phyloP scores from a whole-genome alignment of 2,329 filamentous ascomycete genomes.

The Calonectria crousiana region DNA sequence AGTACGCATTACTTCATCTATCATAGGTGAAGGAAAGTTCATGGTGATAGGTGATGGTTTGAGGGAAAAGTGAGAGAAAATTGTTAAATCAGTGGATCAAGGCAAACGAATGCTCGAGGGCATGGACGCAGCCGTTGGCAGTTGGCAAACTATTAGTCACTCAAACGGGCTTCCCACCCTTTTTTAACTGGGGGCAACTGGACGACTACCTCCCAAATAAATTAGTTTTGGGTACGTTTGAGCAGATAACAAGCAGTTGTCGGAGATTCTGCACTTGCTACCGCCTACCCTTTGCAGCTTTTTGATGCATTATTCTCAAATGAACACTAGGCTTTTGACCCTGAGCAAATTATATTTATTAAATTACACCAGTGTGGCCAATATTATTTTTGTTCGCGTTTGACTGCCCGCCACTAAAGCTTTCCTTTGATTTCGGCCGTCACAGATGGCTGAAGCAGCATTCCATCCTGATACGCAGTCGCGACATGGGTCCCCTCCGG shows the following conservation, averaged over 20 bases:
- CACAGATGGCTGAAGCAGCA: slow-evolving; percentile 47
- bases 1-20: not conserved
- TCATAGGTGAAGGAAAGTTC: not conserved
- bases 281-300: not conserved
- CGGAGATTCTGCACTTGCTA: not conserved
- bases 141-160: not conserved
- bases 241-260: too few species aligned
- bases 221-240: not conserved
- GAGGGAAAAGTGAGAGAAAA: not conserved
- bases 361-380: not conserved
- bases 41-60: not conserved
- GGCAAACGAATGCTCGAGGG: not conserved
- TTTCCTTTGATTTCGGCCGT: slow-evolving; percentile 12
- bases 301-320: not conserved
- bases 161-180: not conserved
- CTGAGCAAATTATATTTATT: not conserved
- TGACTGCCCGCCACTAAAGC: not conserved
- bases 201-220: not conserved
- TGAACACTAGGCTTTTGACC: too few species aligned
- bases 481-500: slow-evolving; percentile 65
- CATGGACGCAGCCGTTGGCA: not conserved
- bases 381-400: not conserved
- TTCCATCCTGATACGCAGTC: slow-evolving; percentile 67
- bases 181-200: not conserved
- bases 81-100: not conserved